Conservation (phyloP, 2,329 filamentous ascomycete genomes). For the Cryphonectria radicalis region DNA sequence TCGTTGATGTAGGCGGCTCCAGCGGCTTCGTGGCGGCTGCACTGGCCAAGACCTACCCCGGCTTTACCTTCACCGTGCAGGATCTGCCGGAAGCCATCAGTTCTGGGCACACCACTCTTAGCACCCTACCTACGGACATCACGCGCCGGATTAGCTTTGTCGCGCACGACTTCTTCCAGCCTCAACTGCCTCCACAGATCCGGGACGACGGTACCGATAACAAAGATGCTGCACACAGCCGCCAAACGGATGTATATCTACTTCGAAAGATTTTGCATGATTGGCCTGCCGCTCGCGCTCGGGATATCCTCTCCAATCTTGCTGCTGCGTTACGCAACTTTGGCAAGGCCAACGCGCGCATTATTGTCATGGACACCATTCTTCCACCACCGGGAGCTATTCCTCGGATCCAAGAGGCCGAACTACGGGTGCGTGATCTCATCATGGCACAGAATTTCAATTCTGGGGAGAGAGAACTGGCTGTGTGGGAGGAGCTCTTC, state of each 20-base stretch:
- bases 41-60: constrained; percentile 35
- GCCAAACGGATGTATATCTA: constrained; percentile 4
- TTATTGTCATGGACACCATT: constrained; percentile 17
- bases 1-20: constrained; percentile 43
- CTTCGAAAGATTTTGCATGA: constrained; percentile 16
- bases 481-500: constrained; percentile 13
- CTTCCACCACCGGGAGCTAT: constrained; percentile 10
- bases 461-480: constrained; percentile 9
- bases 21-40: constrained; percentile 37
- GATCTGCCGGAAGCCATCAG: constrained; percentile 13
- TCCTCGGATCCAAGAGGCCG: background rate
- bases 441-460: constrained; percentile 17
- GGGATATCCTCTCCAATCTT: constrained; percentile 2
- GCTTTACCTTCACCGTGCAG: constrained; percentile 34
- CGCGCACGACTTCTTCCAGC: constrained; percentile 18
- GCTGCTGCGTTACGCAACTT: background rate
- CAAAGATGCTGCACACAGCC: too few species aligned
- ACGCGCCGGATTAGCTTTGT: constrained; percentile 5
- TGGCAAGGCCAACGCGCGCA: background rate
- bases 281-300: constrained; percentile 12
- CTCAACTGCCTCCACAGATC: background rate
- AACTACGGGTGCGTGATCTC: constrained; percentile 15
- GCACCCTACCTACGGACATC: constrained; percentile 16
- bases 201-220: background rate
- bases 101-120: background rate